A percentile compares a stretch with the other conserved stretches of the same genome.
phyloP scores from a whole-genome alignment of 108 stramenopile species.

The Pseudonitzschia pungens region DNA sequence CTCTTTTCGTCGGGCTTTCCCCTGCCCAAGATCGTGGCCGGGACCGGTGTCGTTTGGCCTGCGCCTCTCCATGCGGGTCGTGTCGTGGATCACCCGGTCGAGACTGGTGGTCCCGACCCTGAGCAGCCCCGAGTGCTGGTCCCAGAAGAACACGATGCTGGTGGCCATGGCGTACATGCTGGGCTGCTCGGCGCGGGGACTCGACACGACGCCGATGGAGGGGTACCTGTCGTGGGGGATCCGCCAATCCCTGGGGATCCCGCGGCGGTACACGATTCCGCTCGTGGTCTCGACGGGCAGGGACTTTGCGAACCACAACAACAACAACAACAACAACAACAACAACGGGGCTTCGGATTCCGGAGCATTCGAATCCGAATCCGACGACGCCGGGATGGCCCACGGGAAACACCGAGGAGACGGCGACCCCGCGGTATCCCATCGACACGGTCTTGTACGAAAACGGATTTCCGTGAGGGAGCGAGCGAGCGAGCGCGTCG shows the following conservation, averaged over 20 bases:
- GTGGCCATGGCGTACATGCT: conserved; percentile 87
- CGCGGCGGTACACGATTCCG: conserved; percentile 63
- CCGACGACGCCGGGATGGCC: conserved; percentile 66
- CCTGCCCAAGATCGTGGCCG: conserved; percentile 56
- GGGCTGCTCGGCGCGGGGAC: conserved; percentile 73
- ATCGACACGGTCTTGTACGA: conserved; percentile 53
- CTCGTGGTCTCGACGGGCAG: conserved; percentile 70
- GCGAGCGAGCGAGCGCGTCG: too few species aligned
- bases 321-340: too few species aligned
- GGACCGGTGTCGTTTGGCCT: conserved; percentile 62
- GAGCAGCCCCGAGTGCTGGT: conserved; percentile 78
- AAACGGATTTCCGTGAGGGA: conserved; percentile 43
- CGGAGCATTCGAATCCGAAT: too few species aligned
- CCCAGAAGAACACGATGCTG: conserved; percentile 90
- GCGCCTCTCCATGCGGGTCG: conserved; percentile 49
- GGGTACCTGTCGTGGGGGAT: conserved; percentile 69
- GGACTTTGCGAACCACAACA: conserved; percentile 34
- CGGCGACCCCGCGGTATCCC: conserved; percentile 50
- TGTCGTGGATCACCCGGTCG: conserved; percentile 39
- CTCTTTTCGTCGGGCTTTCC: conserved; percentile 81
- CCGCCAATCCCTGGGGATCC: conserved; percentile 60
- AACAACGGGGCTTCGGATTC: too few species aligned
- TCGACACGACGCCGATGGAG: conserved; percentile 92
- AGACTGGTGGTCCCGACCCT: conserved; percentile 68
- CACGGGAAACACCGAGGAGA: conserved; percentile 44